Conservation (phyloP, 2,329 filamentous ascomycete genomes). For the Colletotrichum truncatum region DNA sequence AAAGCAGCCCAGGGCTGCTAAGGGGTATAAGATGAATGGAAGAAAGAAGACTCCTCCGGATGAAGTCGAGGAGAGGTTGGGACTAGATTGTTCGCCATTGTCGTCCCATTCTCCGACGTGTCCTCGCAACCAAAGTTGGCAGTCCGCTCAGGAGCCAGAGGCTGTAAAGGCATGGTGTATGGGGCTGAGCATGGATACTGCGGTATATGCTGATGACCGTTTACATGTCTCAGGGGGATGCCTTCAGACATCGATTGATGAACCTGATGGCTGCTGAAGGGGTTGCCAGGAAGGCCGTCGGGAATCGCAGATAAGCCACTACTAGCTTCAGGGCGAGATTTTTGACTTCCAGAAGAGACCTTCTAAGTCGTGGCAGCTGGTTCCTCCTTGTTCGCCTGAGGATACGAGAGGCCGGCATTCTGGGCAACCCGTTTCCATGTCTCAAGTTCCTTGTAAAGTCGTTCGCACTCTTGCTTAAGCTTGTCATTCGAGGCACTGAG, state of each 20-base stretch:
- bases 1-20: constrained; percentile 27
- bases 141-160: neutral
- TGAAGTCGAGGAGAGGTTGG: neutral
- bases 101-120: neutral
- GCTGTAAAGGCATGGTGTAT: neutral
- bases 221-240: too few species aligned
- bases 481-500: constrained; percentile 89
- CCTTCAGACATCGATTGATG: too few species aligned
- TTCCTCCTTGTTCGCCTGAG: constrained; percentile 40
- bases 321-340: neutral
- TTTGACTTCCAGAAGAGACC: neutral
- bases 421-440: constrained; percentile 79
- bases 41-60: neutral
- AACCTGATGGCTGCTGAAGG: neutral
- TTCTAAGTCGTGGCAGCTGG: constrained; percentile 28
- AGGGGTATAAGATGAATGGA: constrained; percentile 27
- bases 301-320: neutral
- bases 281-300: neutral
- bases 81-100: neutral
- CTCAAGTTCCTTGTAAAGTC: constrained; percentile 80
- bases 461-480: constrained; percentile 81
- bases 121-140: neutral
- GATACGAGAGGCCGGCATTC: constrained; percentile 62
- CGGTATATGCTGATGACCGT: neutral
- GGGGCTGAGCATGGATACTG: neutral